These are phyloP conservation scores for Pleurotus tuber-regium DNA, from an alignment of 768 basidiomycete species.

Conservation along the genomic window DNA sequence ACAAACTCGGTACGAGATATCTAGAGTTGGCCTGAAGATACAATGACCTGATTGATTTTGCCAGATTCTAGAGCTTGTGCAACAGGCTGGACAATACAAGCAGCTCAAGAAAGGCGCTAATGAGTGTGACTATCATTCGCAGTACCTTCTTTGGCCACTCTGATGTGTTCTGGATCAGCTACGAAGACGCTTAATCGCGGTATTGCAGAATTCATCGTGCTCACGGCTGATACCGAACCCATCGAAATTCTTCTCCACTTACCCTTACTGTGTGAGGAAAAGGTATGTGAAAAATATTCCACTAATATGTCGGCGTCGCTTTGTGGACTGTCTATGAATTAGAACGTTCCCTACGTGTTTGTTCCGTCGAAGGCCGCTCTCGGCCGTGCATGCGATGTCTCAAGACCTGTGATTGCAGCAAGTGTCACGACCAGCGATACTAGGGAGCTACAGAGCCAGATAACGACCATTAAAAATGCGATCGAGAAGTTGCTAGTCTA, in stretches of 20 bases:
- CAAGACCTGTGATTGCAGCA: constrained; percentile 91
- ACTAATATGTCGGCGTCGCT: too few relatives aligned
- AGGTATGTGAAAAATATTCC: too few relatives aligned
- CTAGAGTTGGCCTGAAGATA: constrained; percentile 13
- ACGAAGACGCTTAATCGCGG: constrained; percentile 99
- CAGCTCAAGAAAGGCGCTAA: constrained; percentile 99
- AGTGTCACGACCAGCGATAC: constrained; percentile 97
- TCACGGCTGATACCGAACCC: constrained; percentile 96
- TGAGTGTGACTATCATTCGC: constrained; percentile 53
- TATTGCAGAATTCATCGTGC: constrained; percentile 95
- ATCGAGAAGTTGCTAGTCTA: constrained; percentile 69
- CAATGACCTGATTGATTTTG: constrained; percentile 5
- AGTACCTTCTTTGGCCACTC: background rate
- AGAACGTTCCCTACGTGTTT: constrained; percentile 97
- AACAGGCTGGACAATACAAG: constrained; percentile 96
- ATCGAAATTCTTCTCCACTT: constrained; percentile 97
- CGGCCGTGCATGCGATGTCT: constrained; percentile 94
- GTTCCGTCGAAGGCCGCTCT: constrained; percentile 93
- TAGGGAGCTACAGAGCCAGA: constrained; percentile 86
- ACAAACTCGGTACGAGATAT: constrained; percentile 91
- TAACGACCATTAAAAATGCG: constrained; percentile 77
- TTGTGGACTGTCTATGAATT: background rate
- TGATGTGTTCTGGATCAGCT: constrained; percentile 43
- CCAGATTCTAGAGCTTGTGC: constrained; percentile 93
- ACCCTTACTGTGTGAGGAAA: constrained; percentile 97